These are phyloP conservation scores for Yamadazyma taylorii DNA, from an alignment of 1,139 yeast genomes.

Conservation along the genomic window DNA sequence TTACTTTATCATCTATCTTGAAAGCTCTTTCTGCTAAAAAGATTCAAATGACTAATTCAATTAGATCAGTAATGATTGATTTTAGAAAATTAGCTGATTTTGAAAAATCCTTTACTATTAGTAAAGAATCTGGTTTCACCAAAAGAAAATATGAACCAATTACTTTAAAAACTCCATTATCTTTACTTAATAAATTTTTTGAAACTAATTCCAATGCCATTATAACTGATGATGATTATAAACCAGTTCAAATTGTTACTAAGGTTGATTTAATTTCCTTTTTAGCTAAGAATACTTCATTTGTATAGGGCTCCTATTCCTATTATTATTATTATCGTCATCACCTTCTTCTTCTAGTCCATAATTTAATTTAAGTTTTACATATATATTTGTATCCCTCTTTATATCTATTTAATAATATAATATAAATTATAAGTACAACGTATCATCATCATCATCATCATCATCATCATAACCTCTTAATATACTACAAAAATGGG, in stretches of 20 bases:
- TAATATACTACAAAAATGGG: constrained; percentile 4
- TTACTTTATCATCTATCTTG: constrained; percentile 73
- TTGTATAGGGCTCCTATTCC: too few relatives aligned
- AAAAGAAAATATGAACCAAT: constrained; percentile 69
- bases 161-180: constrained; percentile 65
- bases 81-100: constrained; percentile 72
- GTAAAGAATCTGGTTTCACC: constrained; percentile 59
- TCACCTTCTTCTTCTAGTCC: too few relatives aligned
- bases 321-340: too few relatives aligned
- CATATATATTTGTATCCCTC: too few relatives aligned
- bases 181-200: constrained; percentile 73
- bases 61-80: constrained; percentile 66
- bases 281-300: constrained; percentile 27
- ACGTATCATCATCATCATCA: too few relatives aligned
- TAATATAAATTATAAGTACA: constrained; percentile 2
- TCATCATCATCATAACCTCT: constrained; percentile 5
- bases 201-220: constrained; percentile 87
- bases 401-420: constrained; percentile 1
- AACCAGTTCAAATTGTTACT: constrained; percentile 83
- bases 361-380: too few relatives aligned
- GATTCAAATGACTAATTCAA: constrained; percentile 59
- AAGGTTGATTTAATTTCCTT: constrained; percentile 81
- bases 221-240: constrained; percentile 69
- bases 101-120: constrained; percentile 64
- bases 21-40: constrained; percentile 66